Evolutionary conservation across 139 green algal genomes (phyloP), one percentile per base, ranked within the genome.

Genomic region (Klebsormidium nitens): DNA sequence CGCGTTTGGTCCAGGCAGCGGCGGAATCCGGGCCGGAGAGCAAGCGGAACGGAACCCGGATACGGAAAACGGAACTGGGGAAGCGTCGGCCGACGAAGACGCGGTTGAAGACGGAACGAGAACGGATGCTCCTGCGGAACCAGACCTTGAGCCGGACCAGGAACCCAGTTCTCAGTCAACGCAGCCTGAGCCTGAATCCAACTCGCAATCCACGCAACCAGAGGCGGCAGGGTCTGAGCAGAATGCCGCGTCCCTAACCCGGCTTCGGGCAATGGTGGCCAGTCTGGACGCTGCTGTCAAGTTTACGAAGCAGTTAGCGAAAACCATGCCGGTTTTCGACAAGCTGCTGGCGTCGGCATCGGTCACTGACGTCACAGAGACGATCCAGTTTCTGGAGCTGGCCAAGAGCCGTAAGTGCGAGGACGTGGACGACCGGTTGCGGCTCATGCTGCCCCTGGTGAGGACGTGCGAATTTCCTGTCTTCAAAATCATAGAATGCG

Each of bases 311-410:
- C 46, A 35, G 36, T 40, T 84, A 31, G 61, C 60, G 8, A 69
- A 67, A 4, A 72, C 75, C 2, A 80, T 76, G 40, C 19, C 31
- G 14, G 65, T 73, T 26, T 56, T 92, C 26, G 74, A 55, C 8
- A 67, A 89, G 52, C 85, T 96, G 60, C 81, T 96, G 73, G 80
- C 82, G 1, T 87, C 74, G 35, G 67, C 79, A 2, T 82, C 74
- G 2, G 47, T 80, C 31, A 85, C 75, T 6, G 87, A 92, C 55
- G 82, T 88, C 4, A 76, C 87, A 44, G 85, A 95, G 57, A 81
- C 83, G 23, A 89, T 95, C 37, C 66, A 72, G 5, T 73, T 93
- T 44, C 76, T 96, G 37, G 84, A 89, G 31, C 66, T 86, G 3
- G 83, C 82, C 74, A 75, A 83, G 50, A 79, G 87, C 65, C 92